Conservation (phyloP, 305 asterid species). For the Plantago rigida region DNA sequence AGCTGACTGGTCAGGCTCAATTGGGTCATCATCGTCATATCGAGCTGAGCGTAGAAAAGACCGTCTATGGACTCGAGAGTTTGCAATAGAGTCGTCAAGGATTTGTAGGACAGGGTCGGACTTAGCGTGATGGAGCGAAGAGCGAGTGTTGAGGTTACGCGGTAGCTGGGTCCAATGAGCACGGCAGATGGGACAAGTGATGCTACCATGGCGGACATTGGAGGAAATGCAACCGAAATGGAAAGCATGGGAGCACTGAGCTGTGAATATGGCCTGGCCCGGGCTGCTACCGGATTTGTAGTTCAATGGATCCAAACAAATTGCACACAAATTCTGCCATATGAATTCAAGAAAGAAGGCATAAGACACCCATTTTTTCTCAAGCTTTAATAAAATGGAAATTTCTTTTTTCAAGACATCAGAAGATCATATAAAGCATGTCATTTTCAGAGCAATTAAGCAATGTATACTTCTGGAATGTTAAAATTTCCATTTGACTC, state of each 20-base stretch:
- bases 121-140: slow-evolving; percentile 39
- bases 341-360: slow-evolving; percentile 7
- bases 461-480: too few species aligned
- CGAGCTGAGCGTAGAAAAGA: slow-evolving; percentile 75
- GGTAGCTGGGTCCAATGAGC: slow-evolving; percentile 91
- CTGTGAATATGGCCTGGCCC: slow-evolving; percentile 81
- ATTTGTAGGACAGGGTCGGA: slow-evolving; percentile 74
- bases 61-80: slow-evolving; percentile 69
- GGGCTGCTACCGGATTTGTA: slow-evolving; percentile 61
- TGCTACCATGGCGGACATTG: slow-evolving; percentile 75
- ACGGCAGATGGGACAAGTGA: slow-evolving; percentile 88
- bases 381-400: not conserved
- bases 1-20: slow-evolving; percentile 43
- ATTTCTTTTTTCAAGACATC: too few species aligned
- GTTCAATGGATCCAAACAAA: slow-evolving; percentile 66
- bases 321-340: slow-evolving; percentile 60
- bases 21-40: slow-evolving; percentile 77
- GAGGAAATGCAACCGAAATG: slow-evolving; percentile 87
- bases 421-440: too few species aligned
- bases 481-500: too few species aligned
- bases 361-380: not conserved
- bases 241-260: slow-evolving; percentile 84
- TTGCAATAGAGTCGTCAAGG: slow-evolving; percentile 81
- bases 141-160: slow-evolving; percentile 41
- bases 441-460: too few species aligned